A percentile compares a stretch with the other conserved stretches of the same genome.
phyloP scores from a whole-genome alignment of 768 basidiomycete species.

The Russula vinacea region DNA sequence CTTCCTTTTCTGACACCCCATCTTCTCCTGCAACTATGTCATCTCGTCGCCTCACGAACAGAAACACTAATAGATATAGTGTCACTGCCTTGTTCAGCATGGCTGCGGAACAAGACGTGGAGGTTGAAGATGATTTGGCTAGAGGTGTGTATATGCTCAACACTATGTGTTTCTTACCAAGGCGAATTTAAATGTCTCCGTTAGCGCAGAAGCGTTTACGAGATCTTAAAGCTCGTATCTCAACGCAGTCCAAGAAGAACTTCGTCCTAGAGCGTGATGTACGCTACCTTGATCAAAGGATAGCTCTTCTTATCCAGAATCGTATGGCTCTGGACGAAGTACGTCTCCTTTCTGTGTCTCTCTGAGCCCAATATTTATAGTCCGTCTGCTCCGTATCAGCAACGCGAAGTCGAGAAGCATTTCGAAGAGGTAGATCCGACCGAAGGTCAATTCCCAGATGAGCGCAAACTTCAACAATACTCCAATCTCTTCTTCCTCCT shows the following conservation, averaged over 20 bases:
- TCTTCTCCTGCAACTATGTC: conserved; percentile 64
- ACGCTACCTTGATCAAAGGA: conserved; percentile 94
- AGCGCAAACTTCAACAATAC: conserved; percentile 92
- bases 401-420: conserved; percentile 92
- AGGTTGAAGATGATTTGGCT: conserved; percentile 95
- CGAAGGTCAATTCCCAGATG: conserved; percentile 90
- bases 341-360: conserved; percentile 30
- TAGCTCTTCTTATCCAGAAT: conserved; percentile 96
- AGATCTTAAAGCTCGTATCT: conserved; percentile 95
- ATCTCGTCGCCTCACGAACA: conserved; percentile 75
- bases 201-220: conserved; percentile 94
- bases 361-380: conserved; percentile 23
- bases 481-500: conserved; percentile 98
- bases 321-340: conserved; percentile 96
- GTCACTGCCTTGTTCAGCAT: conserved; percentile 95
- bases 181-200: conserved; percentile 19
- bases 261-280: conserved; percentile 99
- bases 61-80: conserved; percentile 94
- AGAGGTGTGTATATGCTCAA: conserved; percentile 56
- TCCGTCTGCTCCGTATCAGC: conserved; percentile 44
- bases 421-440: conserved; percentile 94
- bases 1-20: conserved; percentile 60
- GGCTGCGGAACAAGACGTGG: conserved; percentile 98
- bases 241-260: conserved; percentile 99
- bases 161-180: conserved; percentile 12